Percentiles rank a stretch among this genome's conserved stretches.
These are phyloP conservation scores for Kazachstania bromeliacearum DNA, from an alignment of 805 yeast species.

Conservation along the genomic window DNA sequence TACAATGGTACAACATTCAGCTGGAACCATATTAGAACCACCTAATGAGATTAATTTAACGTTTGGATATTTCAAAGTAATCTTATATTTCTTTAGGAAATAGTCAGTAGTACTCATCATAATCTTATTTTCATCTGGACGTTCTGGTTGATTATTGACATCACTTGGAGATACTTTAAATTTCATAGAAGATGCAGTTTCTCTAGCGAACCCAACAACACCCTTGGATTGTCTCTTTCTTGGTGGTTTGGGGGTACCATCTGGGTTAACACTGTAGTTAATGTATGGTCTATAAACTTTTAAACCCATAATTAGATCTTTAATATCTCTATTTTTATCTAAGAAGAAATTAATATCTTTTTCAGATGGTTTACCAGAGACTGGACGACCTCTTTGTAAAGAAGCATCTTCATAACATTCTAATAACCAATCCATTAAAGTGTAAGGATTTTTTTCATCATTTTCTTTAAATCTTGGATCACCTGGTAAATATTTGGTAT, in stretches of 20 bases:
- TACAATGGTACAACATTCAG: constrained; percentile 17
- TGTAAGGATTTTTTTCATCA: constrained; percentile 8
- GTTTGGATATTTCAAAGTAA: constrained; percentile 16
- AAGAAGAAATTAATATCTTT: constrained; percentile 14
- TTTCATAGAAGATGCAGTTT: constrained; percentile 14
- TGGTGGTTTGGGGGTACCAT: constrained; percentile 16
- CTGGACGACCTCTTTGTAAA: constrained; percentile 1
- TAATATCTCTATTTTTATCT: constrained; percentile 11
- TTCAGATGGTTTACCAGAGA: constrained; percentile 5
- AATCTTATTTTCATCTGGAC: constrained; percentile 8
- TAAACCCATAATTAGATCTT: constrained; percentile 13
- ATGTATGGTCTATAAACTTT: constrained; percentile 17
- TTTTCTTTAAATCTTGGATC: constrained; percentile 14
- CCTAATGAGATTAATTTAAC: constrained; percentile 14
- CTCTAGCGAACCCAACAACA: constrained; percentile 15
- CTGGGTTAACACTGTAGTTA: constrained; percentile 16
- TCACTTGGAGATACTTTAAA: constrained; percentile 11
- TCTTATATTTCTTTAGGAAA: constrained; percentile 12
- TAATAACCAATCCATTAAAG: constrained; percentile 16
- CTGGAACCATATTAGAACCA: constrained; percentile 14
- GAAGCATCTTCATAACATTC: constrained; percentile 13
- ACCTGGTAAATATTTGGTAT: constrained; percentile 18
- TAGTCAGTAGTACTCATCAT: constrained; percentile 10
- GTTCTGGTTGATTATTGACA: constrained; percentile 6
- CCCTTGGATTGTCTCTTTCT: constrained; percentile 12